phyloP scores from a whole-genome alignment of 2,329 filamentous ascomycete species.

The Ilyonectria sp. region DNA sequence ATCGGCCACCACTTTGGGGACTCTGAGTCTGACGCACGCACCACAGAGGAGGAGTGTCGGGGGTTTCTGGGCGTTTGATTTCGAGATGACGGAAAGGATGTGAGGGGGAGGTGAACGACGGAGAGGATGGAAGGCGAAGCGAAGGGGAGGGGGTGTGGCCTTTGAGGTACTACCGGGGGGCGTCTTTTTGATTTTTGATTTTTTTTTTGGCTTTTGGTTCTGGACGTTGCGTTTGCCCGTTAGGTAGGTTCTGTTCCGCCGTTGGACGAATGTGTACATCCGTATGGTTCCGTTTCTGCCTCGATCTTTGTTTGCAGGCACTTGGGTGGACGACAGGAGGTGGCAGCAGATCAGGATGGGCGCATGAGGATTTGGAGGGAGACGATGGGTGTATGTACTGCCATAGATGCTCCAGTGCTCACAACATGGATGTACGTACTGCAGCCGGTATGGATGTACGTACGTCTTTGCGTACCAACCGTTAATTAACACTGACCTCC shows the following conservation, averaged over 20 bases:
- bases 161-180: neutral
- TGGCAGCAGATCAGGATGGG: neutral
- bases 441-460: constrained; percentile 9
- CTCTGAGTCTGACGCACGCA: neutral
- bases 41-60: neutral
- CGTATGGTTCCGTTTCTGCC: neutral
- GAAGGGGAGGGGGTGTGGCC: neutral
- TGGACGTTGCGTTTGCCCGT: constrained; percentile 6
- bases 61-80: too few relatives aligned
- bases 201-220: neutral
- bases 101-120: neutral
- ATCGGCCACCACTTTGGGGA: constrained; percentile 5
- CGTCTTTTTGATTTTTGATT: neutral
- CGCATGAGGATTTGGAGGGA: constrained; percentile 5
- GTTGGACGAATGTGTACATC: neutral
- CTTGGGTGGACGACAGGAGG: neutral
- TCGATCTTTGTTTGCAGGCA: neutral
- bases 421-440: constrained; percentile 22
- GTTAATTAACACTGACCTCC: constrained; percentile 16
- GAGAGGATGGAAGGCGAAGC: neutral
- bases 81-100: neutral
- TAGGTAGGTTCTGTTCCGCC: constrained; percentile 2
- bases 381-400: constrained; percentile 6
- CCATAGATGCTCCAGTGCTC: constrained; percentile 1
- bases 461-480: constrained; percentile 26